Evolutionary conservation across 306 rosid species (phyloP), one percentile per base, ranked within the genome.

Genomic region (Inga oerstediana): DNA sequence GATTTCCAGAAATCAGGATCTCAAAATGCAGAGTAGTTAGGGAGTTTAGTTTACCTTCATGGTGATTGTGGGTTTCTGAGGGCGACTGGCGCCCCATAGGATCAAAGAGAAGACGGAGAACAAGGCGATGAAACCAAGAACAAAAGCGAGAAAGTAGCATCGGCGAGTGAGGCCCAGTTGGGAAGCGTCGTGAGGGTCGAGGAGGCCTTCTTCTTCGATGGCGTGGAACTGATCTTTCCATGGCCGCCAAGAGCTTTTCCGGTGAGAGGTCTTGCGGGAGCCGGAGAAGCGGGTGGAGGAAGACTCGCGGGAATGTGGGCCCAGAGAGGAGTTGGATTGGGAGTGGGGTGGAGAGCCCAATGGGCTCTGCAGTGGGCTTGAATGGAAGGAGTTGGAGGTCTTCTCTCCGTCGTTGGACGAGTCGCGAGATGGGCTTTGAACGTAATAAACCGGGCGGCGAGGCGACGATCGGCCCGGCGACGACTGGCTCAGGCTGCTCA

Each of bases 281-380:
- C 91, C 90, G 8, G 97, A 95, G 87, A 88, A 95, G 58, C 99
- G 87, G 0, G 97, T 93, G 82, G 99, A 96, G 77, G 99, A 86
- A 34, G 99, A 96, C 67, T 92, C 99, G 30, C 97, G 93, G 10
- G 98, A 92, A 77, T 89, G 94, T 0, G 91, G 97, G 37, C 98
- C 97, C 41, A 92, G 61, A 0, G 98, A 95, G 14, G 98, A 93
- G 91, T 93, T 93, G 66, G 98, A 95, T 73, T 93, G 97, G 8
- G 99, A 93, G 83, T 88, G 98, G 0, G 97, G 99, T 4, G 99
- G 99, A 8, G 99, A 96, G 45, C 97, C 99, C 92, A 87, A 62
- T 0, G 98, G 97, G 89, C 97, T 93, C 12, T 85, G 95, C 13
- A 91, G 86, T 0, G 98, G 98, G 81, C 89, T 92, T 0, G 99